Conservation (phyloP, 2,329 filamentous ascomycete genomes). For the Stemphylium vesicarium region DNA sequence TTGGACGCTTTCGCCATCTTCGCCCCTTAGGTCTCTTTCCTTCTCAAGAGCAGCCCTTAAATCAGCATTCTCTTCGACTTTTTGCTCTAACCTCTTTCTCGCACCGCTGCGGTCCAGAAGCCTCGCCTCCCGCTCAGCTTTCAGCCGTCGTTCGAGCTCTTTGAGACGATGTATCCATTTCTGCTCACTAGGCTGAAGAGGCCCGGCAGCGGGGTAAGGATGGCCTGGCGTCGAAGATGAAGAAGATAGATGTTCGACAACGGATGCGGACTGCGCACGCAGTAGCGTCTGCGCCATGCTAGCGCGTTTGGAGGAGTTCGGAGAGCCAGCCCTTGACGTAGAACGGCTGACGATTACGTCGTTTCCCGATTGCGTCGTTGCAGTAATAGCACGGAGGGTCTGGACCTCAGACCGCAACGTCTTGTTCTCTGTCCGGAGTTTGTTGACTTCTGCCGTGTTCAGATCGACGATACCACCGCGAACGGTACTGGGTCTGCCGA, state of each 20-base stretch:
- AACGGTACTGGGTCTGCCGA: conserved; percentile 47
- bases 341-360: conserved; percentile 34
- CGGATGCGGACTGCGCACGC: conserved; percentile 61
- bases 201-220: conserved; percentile 44
- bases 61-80: conserved; percentile 75
- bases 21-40: conserved; percentile 52
- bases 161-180: conserved; percentile 85
- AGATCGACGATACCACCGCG: conserved; percentile 50
- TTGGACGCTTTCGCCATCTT: conserved; percentile 26
- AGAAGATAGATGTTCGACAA: conserved; percentile 53
- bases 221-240: conserved; percentile 28
- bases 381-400: conserved; percentile 63
- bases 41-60: conserved; percentile 69
- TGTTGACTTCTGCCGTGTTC: conserved; percentile 61
- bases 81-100: conserved; percentile 76
- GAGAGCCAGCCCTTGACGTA: conserved; percentile 37
- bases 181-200: conserved; percentile 64
- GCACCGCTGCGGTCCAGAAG: conserved; percentile 85
- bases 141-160: conserved; percentile 86
- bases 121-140: conserved; percentile 85
- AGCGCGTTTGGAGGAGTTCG: conserved; percentile 48
- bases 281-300: conserved; percentile 60
- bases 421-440: conserved; percentile 66
- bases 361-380: conserved; percentile 31
- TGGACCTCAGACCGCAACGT: conserved; percentile 66